Evolutionary conservation across 2,329 filamentous ascomycete genomes (phyloP).

Genomic region (Aspergillus fijiensis): DNA sequence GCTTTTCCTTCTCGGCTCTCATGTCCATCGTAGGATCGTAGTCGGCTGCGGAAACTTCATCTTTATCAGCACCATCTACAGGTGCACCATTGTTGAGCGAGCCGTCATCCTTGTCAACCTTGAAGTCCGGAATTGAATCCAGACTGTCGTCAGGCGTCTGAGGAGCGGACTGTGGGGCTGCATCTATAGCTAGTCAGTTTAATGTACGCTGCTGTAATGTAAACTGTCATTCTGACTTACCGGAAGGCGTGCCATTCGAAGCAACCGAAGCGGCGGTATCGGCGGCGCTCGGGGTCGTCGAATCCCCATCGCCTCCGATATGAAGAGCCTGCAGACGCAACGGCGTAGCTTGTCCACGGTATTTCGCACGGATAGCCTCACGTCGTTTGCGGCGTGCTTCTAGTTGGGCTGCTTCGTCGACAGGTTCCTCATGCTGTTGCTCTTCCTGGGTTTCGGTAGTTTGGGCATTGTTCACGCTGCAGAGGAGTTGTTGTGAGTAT

Average conservation of each 20-base stretch:
- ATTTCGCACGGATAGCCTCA: slow-evolving; percentile 82
- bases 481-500: slow-evolving; percentile 13
- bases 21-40: slow-evolving; percentile 89
- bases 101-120: slow-evolving; percentile 65
- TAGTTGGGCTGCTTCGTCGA: slow-evolving; percentile 80
- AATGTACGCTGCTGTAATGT: not conserved
- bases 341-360: slow-evolving; percentile 67
- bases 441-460: slow-evolving; percentile 24
- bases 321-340: slow-evolving; percentile 74
- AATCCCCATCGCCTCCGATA: slow-evolving; percentile 58
- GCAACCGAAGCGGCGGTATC: slow-evolving; percentile 44
- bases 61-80: slow-evolving; percentile 52
- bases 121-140: slow-evolving; percentile 59
- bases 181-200: slow-evolving; percentile 19
- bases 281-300: slow-evolving; percentile 53
- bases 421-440: slow-evolving; percentile 54
- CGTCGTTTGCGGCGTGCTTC: slow-evolving; percentile 81
- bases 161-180: slow-evolving; percentile 45
- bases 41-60: slow-evolving; percentile 86
- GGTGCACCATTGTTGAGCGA: slow-evolving; percentile 57
- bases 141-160: slow-evolving; percentile 50
- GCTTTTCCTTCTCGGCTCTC: slow-evolving; percentile 74
- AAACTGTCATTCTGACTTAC: slow-evolving; percentile 30
- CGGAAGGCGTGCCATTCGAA: slow-evolving; percentile 34
- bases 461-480: slow-evolving; percentile 18